Evolutionary conservation across 108 stramenopile species (phyloP).

Genomic region (Fragilaria crotonensis): DNA sequence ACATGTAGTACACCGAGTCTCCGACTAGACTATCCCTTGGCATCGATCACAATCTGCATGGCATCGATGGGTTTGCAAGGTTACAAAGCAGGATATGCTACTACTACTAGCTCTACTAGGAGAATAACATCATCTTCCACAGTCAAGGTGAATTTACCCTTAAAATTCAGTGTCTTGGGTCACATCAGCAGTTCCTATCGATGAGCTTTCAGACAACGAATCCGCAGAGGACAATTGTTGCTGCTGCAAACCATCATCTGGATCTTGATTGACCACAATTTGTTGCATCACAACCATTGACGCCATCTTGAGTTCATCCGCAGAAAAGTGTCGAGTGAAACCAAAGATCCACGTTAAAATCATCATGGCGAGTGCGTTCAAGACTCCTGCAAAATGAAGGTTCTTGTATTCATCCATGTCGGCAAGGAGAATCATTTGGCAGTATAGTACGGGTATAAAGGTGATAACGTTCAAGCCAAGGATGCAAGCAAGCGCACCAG

Average conservation of each 20-base stretch:
- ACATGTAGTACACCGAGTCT: too few relatives aligned
- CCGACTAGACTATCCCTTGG: too few relatives aligned
- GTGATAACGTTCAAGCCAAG: conserved; percentile 59
- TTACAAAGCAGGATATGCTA: too few relatives aligned
- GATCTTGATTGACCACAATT: neutral
- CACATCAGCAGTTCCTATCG: too few relatives aligned
- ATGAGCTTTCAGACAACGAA: too few relatives aligned
- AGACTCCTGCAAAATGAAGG: conserved; percentile 44
- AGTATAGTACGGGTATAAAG: conserved; percentile 57
- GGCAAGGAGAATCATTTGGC: conserved; percentile 40
- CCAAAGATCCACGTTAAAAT: conserved; percentile 60
- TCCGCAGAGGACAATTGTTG: too few relatives aligned
- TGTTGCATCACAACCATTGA: neutral
- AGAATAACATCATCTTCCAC: too few relatives aligned
- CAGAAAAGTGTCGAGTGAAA: conserved; percentile 35
- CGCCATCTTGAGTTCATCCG: conserved; percentile 29
- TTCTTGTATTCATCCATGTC: conserved; percentile 42
- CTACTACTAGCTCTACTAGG: too few relatives aligned
- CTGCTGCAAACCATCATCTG: neutral
- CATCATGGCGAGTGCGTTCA: conserved; percentile 48
- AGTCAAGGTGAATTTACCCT: neutral
- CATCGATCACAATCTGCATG: too few relatives aligned
- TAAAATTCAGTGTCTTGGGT: neutral
- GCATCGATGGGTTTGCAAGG: too few relatives aligned
- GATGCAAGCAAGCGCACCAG: conserved; percentile 25